Evolutionary conservation across 805 yeast species (phyloP).

Genomic region (Nakazawaea laoshanensis): DNA sequence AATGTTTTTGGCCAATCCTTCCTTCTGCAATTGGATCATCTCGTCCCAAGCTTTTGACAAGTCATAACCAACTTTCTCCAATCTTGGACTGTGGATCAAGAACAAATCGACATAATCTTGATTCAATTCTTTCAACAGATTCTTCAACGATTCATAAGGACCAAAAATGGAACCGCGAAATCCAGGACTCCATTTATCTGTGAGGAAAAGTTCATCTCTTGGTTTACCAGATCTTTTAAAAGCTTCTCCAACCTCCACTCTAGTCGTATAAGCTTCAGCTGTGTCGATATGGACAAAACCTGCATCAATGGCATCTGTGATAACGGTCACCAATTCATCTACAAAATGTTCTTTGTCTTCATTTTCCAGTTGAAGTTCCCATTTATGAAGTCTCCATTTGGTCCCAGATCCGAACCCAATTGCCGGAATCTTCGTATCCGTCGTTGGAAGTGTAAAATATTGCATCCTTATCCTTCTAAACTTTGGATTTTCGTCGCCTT

Average conservation of each 20-base stretch:
- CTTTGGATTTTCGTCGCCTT: background rate
- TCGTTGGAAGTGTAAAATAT: constrained; percentile 17
- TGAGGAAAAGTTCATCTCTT: constrained; percentile 47
- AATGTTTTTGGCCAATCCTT: constrained; percentile 38
- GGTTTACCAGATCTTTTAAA: constrained; percentile 30
- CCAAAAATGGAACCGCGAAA: constrained; percentile 20
- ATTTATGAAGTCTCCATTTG: constrained; percentile 35
- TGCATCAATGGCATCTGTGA: constrained; percentile 35
- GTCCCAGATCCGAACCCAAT: constrained; percentile 58
- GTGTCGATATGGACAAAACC: constrained; percentile 60
- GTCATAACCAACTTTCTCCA: constrained; percentile 32
- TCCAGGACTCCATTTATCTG: constrained; percentile 50
- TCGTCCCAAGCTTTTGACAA: constrained; percentile 44
- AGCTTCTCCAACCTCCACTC: constrained; percentile 50
- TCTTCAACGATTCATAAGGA: constrained; percentile 39
- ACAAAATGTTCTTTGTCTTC: constrained; percentile 14
- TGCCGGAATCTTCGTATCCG: constrained; percentile 27
- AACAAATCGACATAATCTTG: constrained; percentile 52
- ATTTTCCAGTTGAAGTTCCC: constrained; percentile 13
- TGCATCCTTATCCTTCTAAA: constrained; percentile 1
- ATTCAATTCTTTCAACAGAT: constrained; percentile 37
- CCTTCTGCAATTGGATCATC: constrained; percentile 30
- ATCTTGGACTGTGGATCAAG: constrained; percentile 53
- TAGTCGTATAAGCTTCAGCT: constrained; percentile 61
- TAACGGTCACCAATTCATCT: constrained; percentile 35